phyloP scores from a whole-genome alignment of 1,284 basidiomycete genomes.

The Ceratobasidium sp. region DNA sequence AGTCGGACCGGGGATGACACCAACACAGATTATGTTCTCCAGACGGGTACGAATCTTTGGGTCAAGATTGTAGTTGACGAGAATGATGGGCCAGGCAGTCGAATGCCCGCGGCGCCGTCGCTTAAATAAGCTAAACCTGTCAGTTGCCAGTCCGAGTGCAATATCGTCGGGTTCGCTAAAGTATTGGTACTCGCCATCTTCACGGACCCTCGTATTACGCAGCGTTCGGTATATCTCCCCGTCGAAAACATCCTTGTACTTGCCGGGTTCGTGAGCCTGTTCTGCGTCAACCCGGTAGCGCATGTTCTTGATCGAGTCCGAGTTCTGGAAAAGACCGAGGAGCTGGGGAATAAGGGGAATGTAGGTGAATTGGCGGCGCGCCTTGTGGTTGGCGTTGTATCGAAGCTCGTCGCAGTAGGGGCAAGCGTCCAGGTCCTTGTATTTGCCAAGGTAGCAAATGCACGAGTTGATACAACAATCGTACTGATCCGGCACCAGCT shows the following conservation, averaged over 20 bases:
- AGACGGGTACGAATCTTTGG: slow-evolving; percentile 36
- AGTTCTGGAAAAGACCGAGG: slow-evolving; percentile 7
- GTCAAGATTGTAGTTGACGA: slow-evolving; percentile 48
- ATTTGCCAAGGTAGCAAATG: slow-evolving; percentile 19
- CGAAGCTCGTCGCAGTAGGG: neutral
- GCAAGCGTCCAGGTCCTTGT: neutral
- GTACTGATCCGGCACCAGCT: neutral
- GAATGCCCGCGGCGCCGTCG: slow-evolving; percentile 53
- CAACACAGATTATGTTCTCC: slow-evolving; percentile 45
- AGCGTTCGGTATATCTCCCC: slow-evolving; percentile 35
- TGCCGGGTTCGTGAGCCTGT: too few species aligned
- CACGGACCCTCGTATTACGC: neutral
- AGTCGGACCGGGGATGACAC: slow-evolving; percentile 47
- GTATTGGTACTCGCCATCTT: slow-evolving; percentile 49
- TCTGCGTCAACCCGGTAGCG: too few species aligned
- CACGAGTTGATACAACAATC: slow-evolving; percentile 29
- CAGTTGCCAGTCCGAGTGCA: slow-evolving; percentile 56
- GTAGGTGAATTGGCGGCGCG: slow-evolving; percentile 42
- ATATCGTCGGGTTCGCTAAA: slow-evolving; percentile 56
- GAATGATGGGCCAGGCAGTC: slow-evolving; percentile 54
- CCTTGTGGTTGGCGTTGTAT: neutral
- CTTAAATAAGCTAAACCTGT: slow-evolving; percentile 62
- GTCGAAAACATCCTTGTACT: slow-evolving; percentile 53
- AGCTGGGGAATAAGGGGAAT: slow-evolving; percentile 47
- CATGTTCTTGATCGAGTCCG: slow-evolving; percentile 49